Percentiles rank a stretch among this genome's conserved stretches.
Evolutionary conservation across 139 green algal genomes (phyloP).

Genomic region (Coelastrella sp.): DNA sequence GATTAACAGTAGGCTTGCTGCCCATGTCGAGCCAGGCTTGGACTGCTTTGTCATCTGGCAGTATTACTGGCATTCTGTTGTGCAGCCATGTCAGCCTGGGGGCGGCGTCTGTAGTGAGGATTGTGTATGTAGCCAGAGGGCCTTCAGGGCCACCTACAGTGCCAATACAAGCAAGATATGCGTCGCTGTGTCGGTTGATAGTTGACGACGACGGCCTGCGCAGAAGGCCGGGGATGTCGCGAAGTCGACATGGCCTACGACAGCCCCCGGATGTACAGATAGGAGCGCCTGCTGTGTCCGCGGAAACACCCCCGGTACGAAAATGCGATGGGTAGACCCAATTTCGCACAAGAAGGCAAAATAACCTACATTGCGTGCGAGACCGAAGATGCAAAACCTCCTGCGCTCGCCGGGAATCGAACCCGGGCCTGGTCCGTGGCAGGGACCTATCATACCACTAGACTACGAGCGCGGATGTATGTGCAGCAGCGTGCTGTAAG

Average conservation of each 20-base stretch:
- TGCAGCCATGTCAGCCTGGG: slow-evolving; percentile 80
- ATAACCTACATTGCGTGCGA: neutral
- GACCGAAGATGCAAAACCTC: neutral
- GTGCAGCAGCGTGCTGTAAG: too few species aligned
- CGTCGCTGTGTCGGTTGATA: too few species aligned
- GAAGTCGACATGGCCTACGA: too few species aligned
- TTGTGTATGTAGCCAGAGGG: slow-evolving; percentile 75
- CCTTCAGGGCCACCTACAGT: neutral
- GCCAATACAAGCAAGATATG: neutral
- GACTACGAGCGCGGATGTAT: slow-evolving; percentile 9
- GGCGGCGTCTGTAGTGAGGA: slow-evolving; percentile 77
- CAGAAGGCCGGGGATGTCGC: too few species aligned
- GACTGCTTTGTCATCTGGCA: slow-evolving; percentile 53
- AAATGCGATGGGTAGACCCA: too few species aligned
- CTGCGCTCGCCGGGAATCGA: slow-evolving; percentile 33
- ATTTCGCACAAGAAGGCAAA: neutral
- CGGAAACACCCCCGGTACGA: too few species aligned
- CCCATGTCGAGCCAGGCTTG: slow-evolving; percentile 20
- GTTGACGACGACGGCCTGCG: too few species aligned
- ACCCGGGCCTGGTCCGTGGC: slow-evolving; percentile 30
- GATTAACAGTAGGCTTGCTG: neutral
- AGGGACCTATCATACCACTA: slow-evolving; percentile 40
- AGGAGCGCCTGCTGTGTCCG: too few species aligned
- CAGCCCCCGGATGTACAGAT: too few species aligned
- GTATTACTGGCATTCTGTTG: slow-evolving; percentile 87